Conservation (phyloP, 2,329 filamentous ascomycete species). For the Cadophora sp. region DNA sequence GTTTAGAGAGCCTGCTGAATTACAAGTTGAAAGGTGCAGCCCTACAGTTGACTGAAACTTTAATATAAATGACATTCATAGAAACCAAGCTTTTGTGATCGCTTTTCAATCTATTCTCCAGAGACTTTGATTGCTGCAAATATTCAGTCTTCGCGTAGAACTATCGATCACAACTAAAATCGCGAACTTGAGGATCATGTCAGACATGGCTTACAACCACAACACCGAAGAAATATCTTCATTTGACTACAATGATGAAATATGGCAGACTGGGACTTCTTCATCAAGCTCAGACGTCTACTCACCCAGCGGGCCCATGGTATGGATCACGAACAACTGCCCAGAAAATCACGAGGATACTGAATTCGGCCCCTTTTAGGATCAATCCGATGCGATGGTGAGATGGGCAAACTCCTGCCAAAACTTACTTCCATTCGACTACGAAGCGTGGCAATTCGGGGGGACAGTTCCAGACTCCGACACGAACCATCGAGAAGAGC, state of each 20-base stretch:
- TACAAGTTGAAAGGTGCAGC: neutral
- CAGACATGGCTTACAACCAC: conserved; percentile 1
- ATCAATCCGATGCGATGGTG: neutral
- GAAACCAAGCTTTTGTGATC: neutral
- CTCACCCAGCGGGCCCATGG: neutral
- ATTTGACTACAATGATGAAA: conserved; percentile 9
- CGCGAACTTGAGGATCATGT: neutral
- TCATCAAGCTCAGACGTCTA: conserved; percentile 9
- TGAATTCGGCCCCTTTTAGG: neutral
- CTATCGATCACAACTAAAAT: neutral
- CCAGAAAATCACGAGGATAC: neutral
- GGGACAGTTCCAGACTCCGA: neutral
- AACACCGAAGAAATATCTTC: neutral
- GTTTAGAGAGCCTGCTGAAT: neutral
- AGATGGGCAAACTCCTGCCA: conserved; percentile 5
- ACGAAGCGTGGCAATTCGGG: conserved; percentile 1
- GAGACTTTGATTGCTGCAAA: too few relatives aligned
- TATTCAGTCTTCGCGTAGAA: neutral
- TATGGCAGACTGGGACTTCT: conserved; percentile 12
- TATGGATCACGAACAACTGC: neutral
- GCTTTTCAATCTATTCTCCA: neutral
- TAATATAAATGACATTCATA: neutral
- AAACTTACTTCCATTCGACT: neutral
- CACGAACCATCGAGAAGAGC: neutral
- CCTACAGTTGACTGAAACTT: neutral